phyloP scores from a whole-genome alignment of 2,329 filamentous ascomycete species.

The Talaromyces sp. region DNA sequence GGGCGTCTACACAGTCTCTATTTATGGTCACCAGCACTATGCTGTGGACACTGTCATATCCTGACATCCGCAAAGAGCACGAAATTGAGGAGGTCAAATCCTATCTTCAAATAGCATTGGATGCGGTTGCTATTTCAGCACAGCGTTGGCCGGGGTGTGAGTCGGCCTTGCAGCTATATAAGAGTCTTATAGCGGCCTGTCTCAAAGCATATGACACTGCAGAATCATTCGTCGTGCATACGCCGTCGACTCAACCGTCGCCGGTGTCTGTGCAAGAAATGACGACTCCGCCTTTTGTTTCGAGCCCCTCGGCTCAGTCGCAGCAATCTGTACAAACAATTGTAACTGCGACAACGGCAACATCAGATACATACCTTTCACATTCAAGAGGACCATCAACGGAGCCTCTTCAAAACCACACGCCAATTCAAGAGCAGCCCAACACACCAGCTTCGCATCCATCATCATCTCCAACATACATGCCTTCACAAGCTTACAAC shows the following conservation, averaged over 20 bases:
- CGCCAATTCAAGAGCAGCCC: constrained; percentile 24
- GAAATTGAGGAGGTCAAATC: constrained; percentile 70
- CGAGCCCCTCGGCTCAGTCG: constrained; percentile 39
- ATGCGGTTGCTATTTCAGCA: constrained; percentile 73
- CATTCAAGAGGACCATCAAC: constrained; percentile 35
- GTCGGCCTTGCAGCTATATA: constrained; percentile 78
- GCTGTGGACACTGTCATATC: constrained; percentile 86
- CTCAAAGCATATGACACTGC: constrained; percentile 77
- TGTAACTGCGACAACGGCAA: constrained; percentile 28
- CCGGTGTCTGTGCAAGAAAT: constrained; percentile 39
- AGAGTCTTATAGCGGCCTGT: constrained; percentile 79
- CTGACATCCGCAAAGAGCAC: constrained; percentile 72
- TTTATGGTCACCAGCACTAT: constrained; percentile 91
- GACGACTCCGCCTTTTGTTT: constrained; percentile 38
- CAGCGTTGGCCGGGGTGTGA: constrained; percentile 89
- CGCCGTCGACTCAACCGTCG: constrained; percentile 42
- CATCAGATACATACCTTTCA: constrained; percentile 29
- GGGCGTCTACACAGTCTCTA: constrained; percentile 84
- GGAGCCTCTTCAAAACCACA: constrained; percentile 29
- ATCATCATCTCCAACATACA: constrained; percentile 23
- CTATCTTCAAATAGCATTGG: constrained; percentile 69
- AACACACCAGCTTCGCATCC: constrained; percentile 19
- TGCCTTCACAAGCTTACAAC: constrained; percentile 17
- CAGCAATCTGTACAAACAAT: constrained; percentile 32
- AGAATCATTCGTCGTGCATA: constrained; percentile 51